phyloP scores from a whole-genome alignment of 1,284 basidiomycete species.

The Crucibulum parvulum region DNA sequence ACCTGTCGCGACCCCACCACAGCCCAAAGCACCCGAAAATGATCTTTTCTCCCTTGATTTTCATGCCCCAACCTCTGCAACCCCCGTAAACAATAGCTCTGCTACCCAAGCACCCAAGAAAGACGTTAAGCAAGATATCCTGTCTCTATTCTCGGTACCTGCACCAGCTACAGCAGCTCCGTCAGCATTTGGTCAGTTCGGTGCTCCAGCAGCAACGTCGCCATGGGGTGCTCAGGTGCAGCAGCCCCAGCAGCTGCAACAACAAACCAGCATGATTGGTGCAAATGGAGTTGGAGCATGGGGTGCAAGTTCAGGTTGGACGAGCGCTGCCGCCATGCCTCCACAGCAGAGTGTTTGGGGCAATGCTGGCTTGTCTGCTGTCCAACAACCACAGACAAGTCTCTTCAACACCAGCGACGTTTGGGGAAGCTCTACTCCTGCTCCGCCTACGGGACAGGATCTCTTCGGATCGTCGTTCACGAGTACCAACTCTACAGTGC shows the following conservation, averaged over 20 bases:
- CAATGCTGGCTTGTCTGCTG: slow-evolving; percentile 26
- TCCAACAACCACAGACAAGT: slow-evolving; percentile 29
- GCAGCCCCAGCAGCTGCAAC: slow-evolving; percentile 23
- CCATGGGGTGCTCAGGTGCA: slow-evolving; percentile 31
- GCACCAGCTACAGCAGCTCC: slow-evolving; percentile 35
- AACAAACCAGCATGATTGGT: slow-evolving; percentile 62
- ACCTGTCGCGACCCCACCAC: slow-evolving; percentile 28
- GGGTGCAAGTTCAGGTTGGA: slow-evolving; percentile 74
- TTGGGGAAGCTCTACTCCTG: slow-evolving; percentile 49
- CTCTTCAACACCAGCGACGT: slow-evolving; percentile 58
- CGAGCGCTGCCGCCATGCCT: slow-evolving; percentile 27
- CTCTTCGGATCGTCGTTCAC: slow-evolving; percentile 38
- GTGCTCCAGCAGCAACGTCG: slow-evolving; percentile 17
- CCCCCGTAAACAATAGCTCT: slow-evolving; percentile 32
- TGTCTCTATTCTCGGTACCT: slow-evolving; percentile 80
- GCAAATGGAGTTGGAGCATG: slow-evolving; percentile 62
- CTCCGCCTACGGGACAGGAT: slow-evolving; percentile 32
- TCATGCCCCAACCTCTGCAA: slow-evolving; percentile 54
- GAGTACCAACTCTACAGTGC: slow-evolving; percentile 23
- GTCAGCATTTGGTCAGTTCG: slow-evolving; percentile 36
- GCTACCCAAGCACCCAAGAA: slow-evolving; percentile 55
- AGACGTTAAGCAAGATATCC: slow-evolving; percentile 86
- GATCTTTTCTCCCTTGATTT: slow-evolving; percentile 91
- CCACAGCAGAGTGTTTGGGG: slow-evolving; percentile 51
- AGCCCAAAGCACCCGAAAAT: slow-evolving; percentile 42